Conservation (phyloP, 108 stramenopile species). For the Fragilaria crotonensis region DNA sequence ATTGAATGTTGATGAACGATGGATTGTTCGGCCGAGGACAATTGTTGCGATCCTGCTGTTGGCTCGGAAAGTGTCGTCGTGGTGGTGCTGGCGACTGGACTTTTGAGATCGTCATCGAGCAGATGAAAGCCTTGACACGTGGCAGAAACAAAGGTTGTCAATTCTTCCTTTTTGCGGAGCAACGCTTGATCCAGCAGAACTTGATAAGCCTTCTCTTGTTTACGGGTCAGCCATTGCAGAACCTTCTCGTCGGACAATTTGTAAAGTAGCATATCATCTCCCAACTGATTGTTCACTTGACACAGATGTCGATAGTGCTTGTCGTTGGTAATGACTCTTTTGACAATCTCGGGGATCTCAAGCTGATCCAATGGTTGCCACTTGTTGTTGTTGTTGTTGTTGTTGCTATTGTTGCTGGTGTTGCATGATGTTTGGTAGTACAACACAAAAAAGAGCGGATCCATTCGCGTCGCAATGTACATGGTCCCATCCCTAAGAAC, state of each 20-base stretch:
- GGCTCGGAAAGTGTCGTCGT: too few relatives aligned
- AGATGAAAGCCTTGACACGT: conserved; percentile 13
- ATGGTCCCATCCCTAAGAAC: conserved; percentile 44
- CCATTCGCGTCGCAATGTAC: conserved; percentile 44
- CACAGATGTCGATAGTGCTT: conserved; percentile 48
- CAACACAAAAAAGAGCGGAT: conserved; percentile 59
- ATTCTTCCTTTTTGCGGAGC: not conserved
- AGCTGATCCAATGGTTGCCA: conserved; percentile 69
- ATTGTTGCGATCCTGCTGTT: not conserved
- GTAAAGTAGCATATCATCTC: conserved; percentile 45
- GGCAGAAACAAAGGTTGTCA: too few relatives aligned
- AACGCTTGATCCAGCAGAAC: not conserved
- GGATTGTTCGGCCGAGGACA: conserved; percentile 20
- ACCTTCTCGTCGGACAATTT: conserved; percentile 38
- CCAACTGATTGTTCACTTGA: conserved; percentile 35
- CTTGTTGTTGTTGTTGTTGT: conserved; percentile 6
- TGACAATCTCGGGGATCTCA: conserved; percentile 25
- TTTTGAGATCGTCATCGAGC: conserved; percentile 5
- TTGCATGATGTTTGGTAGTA: too few relatives aligned
- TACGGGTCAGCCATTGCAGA: conserved; percentile 43
- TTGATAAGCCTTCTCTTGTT: conserved; percentile 19
- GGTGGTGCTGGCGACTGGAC: not conserved
- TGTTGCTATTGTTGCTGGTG: conserved; percentile 4
- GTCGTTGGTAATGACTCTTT: conserved; percentile 17
- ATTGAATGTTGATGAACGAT: conserved; percentile 6